phyloP scores from a whole-genome alignment of 345 rosid species.

The Sonneratia caseolaris region DNA sequence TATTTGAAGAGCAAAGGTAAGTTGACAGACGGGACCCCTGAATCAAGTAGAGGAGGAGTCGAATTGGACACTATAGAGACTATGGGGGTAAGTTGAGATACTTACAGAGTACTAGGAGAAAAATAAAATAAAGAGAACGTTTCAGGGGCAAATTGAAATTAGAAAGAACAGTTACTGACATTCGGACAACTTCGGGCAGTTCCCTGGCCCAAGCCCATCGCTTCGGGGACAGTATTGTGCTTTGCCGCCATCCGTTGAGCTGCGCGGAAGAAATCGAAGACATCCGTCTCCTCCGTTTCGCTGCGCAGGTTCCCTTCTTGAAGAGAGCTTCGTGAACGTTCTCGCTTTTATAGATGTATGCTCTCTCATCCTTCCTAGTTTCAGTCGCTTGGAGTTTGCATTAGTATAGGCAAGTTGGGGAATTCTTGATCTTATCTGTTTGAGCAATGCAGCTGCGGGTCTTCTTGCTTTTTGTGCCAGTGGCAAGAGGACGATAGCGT shows the following conservation, averaged over 20 bases:
- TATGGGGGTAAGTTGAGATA: not conserved
- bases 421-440: slow-evolving; percentile 7
- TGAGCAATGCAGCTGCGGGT: slow-evolving; percentile 10
- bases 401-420: not conserved
- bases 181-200: not conserved
- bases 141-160: not conserved
- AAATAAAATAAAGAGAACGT: not conserved
- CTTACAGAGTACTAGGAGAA: not conserved
- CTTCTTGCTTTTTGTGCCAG: too few relatives aligned
- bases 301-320: too few relatives aligned
- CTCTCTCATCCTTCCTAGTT: not conserved
- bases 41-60: too few relatives aligned
- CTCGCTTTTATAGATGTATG: not conserved
- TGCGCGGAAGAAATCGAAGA: not conserved
- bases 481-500: not conserved
- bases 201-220: not conserved
- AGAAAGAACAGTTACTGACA: not conserved
- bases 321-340: not conserved
- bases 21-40: too few relatives aligned
- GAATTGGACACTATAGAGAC: too few relatives aligned
- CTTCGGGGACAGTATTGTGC: not conserved
- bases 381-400: not conserved
- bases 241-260: not conserved
- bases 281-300: too few relatives aligned
- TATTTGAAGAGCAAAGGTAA: too few relatives aligned